A percentile compares a stretch with the other conserved stretches of the same genome.
These are phyloP conservation scores for Boechera stricta DNA, from an alignment of 345 rosid genomes.

Conservation along the genomic window DNA sequence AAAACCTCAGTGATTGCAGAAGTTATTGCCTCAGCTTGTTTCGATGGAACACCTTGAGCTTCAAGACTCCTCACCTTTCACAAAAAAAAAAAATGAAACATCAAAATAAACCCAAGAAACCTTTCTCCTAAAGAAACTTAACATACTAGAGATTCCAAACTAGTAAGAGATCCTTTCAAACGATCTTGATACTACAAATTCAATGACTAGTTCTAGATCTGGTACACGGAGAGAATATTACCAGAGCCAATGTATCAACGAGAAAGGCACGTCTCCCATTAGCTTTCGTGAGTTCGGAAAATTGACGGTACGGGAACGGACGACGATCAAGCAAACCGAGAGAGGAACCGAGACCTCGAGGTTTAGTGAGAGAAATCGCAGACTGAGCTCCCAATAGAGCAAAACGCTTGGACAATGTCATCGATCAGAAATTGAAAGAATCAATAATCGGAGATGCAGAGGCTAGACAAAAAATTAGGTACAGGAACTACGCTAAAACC, in stretches of 20 bases:
- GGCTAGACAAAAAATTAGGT: too few species aligned
- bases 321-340: conserved; percentile 1
- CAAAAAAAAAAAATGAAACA: not conserved
- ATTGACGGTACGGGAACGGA: conserved; percentile 9
- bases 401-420: conserved; percentile 21
- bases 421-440: not conserved
- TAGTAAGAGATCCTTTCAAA: not conserved
- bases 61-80: conserved; percentile 84
- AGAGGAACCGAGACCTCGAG: conserved; percentile 1
- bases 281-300: conserved; percentile 65
- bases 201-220: conserved; percentile 18
- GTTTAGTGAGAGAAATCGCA: conserved; percentile 12
- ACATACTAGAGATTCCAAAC: not conserved
- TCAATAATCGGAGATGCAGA: not conserved
- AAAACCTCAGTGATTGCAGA: conserved; percentile 85
- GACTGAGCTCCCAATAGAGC: conserved; percentile 28
- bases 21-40: conserved; percentile 94
- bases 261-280: conserved; percentile 84
- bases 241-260: conserved; percentile 94
- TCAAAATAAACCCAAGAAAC: not conserved
- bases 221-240: conserved; percentile 34
- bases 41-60: conserved; percentile 86
- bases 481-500: not conserved
- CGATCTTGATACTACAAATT: not conserved
- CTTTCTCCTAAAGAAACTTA: not conserved